Conservation (phyloP, 306 rosid species). For the Glycine latifolia region DNA sequence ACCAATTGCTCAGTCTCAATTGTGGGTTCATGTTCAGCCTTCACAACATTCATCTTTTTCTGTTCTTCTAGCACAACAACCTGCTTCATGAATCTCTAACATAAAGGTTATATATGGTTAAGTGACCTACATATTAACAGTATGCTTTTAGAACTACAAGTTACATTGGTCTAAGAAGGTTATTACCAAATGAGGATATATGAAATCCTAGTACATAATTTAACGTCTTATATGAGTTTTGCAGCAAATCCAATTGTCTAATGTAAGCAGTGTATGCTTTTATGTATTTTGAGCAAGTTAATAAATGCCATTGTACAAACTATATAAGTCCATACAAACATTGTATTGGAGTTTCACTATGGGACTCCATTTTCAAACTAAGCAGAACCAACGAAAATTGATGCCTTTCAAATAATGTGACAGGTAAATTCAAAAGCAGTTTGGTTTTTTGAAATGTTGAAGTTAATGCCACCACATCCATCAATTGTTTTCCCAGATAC, state of each 20-base stretch:
- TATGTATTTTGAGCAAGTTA: not conserved
- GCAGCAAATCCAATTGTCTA: not conserved
- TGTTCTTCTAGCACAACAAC: no score
- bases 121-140: no score
- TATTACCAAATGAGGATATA: not conserved
- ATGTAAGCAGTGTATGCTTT: not conserved
- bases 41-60: no score
- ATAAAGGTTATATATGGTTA: no score
- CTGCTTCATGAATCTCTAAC: no score
- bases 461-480: conserved; percentile 13
- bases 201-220: not conserved
- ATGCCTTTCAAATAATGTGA: not conserved
- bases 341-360: not conserved
- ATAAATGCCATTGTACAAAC: not conserved
- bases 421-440: not conserved
- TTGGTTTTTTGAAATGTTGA: not conserved
- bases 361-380: not conserved
- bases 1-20: no score
- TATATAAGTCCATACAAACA: not conserved
- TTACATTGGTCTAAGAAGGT: not conserved
- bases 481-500: conserved; percentile 3
- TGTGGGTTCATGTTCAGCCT: no score
- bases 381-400: not conserved
- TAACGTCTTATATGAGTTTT: not conserved
- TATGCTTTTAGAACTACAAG: not conserved